A percentile compares a stretch with the other conserved stretches of the same genome.
These are phyloP conservation scores for Fusarium pininemorale DNA, from an alignment of 2,329 filamentous ascomycete species.

Conservation along the genomic window DNA sequence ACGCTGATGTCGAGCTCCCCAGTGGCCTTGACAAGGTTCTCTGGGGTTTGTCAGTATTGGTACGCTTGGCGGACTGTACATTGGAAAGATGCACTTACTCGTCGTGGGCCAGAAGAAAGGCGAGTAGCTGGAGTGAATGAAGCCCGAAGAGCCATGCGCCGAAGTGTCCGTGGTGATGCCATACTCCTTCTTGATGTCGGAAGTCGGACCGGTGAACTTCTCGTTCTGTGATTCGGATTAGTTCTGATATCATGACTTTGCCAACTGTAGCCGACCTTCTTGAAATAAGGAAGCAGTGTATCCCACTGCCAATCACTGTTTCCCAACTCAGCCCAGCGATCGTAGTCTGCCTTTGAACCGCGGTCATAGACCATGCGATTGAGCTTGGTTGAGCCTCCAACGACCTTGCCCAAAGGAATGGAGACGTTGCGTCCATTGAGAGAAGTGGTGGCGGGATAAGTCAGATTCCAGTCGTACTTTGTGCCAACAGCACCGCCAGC, in stretches of 20 bases:
- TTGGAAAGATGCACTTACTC: neutral
- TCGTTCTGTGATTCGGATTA: constrained; percentile 19
- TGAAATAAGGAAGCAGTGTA: constrained; percentile 54
- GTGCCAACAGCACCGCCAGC: constrained; percentile 36
- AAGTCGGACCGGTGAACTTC: constrained; percentile 17
- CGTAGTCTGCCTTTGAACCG: constrained; percentile 52
- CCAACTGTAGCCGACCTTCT: constrained; percentile 45
- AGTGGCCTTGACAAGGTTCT: constrained; percentile 19
- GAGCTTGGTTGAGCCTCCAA: constrained; percentile 53
- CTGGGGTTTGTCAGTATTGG: neutral
- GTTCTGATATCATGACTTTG: neutral
- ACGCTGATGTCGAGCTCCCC: constrained; percentile 23
- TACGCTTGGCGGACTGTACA: rapidly evolving
- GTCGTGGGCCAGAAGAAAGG: constrained; percentile 41
- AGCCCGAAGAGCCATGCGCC: constrained; percentile 23
- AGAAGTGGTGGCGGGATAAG: constrained; percentile 9
- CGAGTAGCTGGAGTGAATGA: constrained; percentile 32
- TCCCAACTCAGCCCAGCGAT: constrained; percentile 57
- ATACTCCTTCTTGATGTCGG: constrained; percentile 24
- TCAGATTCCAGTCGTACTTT: constrained; percentile 38
- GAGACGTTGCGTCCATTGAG: constrained; percentile 29
- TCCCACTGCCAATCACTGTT: constrained; percentile 54
- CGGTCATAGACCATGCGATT: constrained; percentile 53
- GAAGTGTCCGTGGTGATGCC: constrained; percentile 21
- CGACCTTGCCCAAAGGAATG: constrained; percentile 44